Evolutionary conservation across 768 basidiomycete genomes (phyloP).

Genomic region (Boletellus sp.): DNA sequence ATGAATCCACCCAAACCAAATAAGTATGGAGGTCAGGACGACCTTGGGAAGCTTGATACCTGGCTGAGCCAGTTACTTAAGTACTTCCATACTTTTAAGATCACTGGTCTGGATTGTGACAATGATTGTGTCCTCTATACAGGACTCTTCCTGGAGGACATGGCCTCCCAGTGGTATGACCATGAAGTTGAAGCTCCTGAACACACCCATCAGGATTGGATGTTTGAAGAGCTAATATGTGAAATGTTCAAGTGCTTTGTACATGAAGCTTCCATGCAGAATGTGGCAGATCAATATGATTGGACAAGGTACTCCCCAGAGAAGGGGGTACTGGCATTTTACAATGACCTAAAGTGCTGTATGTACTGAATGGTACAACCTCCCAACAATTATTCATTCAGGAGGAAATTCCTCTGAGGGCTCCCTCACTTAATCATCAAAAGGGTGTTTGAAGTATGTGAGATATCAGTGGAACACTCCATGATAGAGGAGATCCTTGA

Average conservation of each 20-base stretch:
- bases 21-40: background rate
- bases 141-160: background rate
- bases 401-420: background rate
- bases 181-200: background rate
- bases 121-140: background rate
- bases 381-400: background rate
- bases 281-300: background rate
- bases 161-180: background rate
- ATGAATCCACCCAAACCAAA: background rate
- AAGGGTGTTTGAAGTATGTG: no score
- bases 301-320: conserved; percentile 25
- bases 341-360: background rate
- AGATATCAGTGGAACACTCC: background rate
- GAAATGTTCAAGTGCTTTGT: background rate
- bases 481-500: background rate
- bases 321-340: no score
- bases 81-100: background rate
- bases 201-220: background rate
- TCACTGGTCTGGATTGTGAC: background rate
- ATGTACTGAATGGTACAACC: background rate
- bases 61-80: background rate
- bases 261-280: background rate
- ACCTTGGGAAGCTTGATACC: background rate
- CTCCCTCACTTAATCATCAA: background rate
- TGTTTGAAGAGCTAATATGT: background rate